Base-by-base conservation (phyloP, 192 early-diverging fungal genomes). In the Radiomyces spectabilis region DNA sequence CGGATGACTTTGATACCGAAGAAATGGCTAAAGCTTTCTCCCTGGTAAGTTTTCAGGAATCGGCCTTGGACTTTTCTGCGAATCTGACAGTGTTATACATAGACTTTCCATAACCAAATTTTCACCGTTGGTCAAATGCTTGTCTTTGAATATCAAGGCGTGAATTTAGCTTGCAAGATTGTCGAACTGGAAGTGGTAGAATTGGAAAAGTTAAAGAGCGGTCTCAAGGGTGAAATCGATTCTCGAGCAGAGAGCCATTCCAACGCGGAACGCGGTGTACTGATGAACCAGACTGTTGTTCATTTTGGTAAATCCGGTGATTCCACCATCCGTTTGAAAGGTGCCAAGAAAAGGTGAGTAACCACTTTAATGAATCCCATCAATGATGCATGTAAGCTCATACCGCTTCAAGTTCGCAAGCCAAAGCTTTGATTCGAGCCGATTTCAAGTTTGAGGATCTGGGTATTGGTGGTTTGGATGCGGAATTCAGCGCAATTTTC, bases 371-470 rank as follows among this genome's bases (percentile, higher is more conserved):
- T 34, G 13, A n/a, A n/a, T 21, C 31, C 8, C n/a, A 12, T 22
- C 40, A 25, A 15, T 18, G 6, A 32, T 34, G 19, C 5, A 38
- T 54, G 35, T 51, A 41, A 30, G 4, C 6, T 46, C 27, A 24
- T 19, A 18, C 31, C 37, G 41, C 72, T 24, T 41, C 43, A 49
- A 85, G 78, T 10, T 76, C 74, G 43, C 71, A 78, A 34, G 79
- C 86, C 5, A 87, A 84, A 41, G 77, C 82, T 3, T 70, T 99
- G 45, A 86, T 97, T 45, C 85, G 94, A 66, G 91, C 96, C 4
- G 79, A 95, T 59, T 97, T 97, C 74, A 92, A 92, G 52, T 95
- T 97, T 71, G 93, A 93, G 63, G 92, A 97, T 55, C 76, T 99
- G 69, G 96, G 96, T 29, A 97, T 99, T 68, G 96, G 96, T 69